phyloP scores from a whole-genome alignment of 108 stramenopile species.

The Skeletonema potamos region DNA sequence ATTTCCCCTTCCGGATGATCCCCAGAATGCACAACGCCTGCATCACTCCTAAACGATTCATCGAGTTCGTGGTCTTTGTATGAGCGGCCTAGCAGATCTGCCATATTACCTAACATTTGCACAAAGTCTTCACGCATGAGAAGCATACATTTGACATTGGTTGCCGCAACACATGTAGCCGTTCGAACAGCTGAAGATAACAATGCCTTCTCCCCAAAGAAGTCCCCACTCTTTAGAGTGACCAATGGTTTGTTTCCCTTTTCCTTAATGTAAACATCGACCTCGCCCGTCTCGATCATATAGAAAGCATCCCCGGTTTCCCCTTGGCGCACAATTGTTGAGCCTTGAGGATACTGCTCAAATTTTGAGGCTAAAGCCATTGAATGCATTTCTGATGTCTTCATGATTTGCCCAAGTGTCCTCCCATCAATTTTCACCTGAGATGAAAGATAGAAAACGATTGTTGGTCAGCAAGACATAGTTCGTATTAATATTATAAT shows the following conservation, averaged over 20 bases:
- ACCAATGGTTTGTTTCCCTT: conserved; percentile 40
- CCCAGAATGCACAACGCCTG: not conserved
- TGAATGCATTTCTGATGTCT: conserved; percentile 44
- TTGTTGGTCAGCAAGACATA: not conserved
- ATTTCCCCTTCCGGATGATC: conserved; percentile 9
- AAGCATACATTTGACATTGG: conserved; percentile 46
- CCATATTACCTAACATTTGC: conserved; percentile 60
- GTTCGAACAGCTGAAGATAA: conserved; percentile 44
- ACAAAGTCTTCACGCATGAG: conserved; percentile 72
- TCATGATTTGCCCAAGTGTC: conserved; percentile 43
- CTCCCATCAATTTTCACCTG: conserved; percentile 49
- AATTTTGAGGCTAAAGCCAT: conserved; percentile 43
- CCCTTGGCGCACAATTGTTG: conserved; percentile 47
- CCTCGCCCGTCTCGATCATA: conserved; percentile 52
- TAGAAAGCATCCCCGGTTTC: conserved; percentile 52
- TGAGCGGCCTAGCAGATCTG: conserved; percentile 49
- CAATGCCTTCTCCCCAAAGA: conserved; percentile 59
- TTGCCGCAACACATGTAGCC: conserved; percentile 51
- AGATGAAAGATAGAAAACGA: not conserved
- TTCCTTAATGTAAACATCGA: conserved; percentile 45
- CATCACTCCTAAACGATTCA: not conserved
- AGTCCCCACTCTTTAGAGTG: conserved; percentile 38
- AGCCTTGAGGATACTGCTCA: conserved; percentile 33
- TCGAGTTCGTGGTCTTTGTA: conserved; percentile 24
- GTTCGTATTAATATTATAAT: not conserved